phyloP scores from a whole-genome alignment of 2,329 filamentous ascomycete genomes.

The Cylindrodendrum hubeiense region DNA sequence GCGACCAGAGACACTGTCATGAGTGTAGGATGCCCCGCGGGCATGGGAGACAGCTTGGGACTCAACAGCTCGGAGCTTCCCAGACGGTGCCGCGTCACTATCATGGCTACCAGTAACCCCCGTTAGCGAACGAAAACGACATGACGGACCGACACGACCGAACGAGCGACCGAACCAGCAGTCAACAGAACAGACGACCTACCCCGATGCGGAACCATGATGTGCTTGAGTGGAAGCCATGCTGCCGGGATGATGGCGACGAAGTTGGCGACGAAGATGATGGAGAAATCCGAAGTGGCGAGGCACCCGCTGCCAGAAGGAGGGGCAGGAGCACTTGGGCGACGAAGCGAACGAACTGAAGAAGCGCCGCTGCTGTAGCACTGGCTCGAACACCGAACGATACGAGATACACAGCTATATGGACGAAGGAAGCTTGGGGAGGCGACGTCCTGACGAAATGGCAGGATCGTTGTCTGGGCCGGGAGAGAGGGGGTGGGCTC shows the following conservation, averaged over 20 bases:
- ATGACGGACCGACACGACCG: not conserved
- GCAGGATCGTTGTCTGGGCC: not conserved
- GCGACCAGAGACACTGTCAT: conserved; percentile 18
- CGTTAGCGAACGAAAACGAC: conserved; percentile 12
- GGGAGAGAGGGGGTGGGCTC: not conserved
- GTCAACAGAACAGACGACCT: not conserved
- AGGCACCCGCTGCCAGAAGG: not conserved
- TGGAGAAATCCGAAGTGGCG: not conserved
- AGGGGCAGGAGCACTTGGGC: not conserved
- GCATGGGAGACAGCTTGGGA: not conserved
- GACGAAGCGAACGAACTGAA: not conserved
- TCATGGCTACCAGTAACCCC: not conserved
- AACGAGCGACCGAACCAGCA: not conserved
- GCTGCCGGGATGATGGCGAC: not conserved
- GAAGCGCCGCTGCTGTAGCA: not conserved
- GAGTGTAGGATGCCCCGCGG: conserved; percentile 1
- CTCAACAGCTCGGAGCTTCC: not conserved
- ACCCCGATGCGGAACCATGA: conserved; percentile 18
- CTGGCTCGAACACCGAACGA: not conserved
- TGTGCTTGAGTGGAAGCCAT: conserved; percentile 19
- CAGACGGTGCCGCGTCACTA: not conserved
- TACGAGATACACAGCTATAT: not conserved
- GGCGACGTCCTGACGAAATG: not conserved
- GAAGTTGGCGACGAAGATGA: no score
- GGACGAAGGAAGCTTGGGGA: not conserved